These are phyloP conservation scores for Lachnellula cervina DNA, from an alignment of 2,329 filamentous ascomycete species.

Conservation along the genomic window DNA sequence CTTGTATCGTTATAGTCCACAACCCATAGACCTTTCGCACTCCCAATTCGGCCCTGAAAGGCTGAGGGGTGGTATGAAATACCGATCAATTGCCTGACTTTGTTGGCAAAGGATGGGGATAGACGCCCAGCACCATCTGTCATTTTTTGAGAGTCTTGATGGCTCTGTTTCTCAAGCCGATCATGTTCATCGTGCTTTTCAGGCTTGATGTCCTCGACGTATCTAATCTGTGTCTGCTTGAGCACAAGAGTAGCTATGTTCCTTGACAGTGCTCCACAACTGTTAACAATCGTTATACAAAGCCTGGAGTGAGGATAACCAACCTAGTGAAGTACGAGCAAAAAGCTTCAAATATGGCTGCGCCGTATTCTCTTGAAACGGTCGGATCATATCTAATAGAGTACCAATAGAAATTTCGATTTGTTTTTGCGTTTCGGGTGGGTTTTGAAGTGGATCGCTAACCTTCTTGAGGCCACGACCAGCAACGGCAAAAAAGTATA, in stretches of 20 bases:
- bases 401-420: too few relatives aligned
- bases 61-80: slow-evolving; percentile 52
- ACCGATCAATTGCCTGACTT: slow-evolving; percentile 47
- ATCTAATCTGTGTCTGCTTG: slow-evolving; percentile 40
- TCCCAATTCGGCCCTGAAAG: slow-evolving; percentile 66
- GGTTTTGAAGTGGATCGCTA: slow-evolving; percentile 27
- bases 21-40: slow-evolving; percentile 76
- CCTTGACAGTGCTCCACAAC: slow-evolving; percentile 41
- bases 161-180: too few relatives aligned
- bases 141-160: slow-evolving; percentile 42
- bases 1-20: slow-evolving; percentile 47
- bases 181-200: neutral
- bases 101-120: slow-evolving; percentile 53
- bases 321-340: slow-evolving; percentile 43
- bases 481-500: slow-evolving; percentile 52
- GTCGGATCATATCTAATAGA: slow-evolving; percentile 37
- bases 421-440: slow-evolving; percentile 43
- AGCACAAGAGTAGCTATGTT: slow-evolving; percentile 36
- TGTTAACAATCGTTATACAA: too few relatives aligned
- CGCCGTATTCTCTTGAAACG: slow-evolving; percentile 38
- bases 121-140: slow-evolving; percentile 64
- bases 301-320: too few relatives aligned
- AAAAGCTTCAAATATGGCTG: slow-evolving; percentile 54
- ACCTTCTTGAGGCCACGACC: slow-evolving; percentile 28
- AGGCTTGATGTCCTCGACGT: slow-evolving; percentile 24